phyloP scores from a whole-genome alignment of 2,329 filamentous ascomycete genomes.

The Akanthomyces muscarius region DNA sequence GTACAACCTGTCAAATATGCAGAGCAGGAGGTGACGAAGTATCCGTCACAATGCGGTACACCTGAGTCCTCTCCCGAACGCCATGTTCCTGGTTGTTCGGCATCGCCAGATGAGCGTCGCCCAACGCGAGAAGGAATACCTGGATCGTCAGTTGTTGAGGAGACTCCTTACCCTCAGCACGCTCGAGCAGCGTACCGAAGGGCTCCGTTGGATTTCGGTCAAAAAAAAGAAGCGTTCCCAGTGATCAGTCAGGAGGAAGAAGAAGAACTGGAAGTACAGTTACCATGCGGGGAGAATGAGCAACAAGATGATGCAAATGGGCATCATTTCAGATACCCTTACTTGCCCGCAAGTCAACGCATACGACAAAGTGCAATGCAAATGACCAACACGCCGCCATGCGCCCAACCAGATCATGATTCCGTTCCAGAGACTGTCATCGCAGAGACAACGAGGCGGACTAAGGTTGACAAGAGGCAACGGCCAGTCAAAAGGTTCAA shows the following conservation, averaged over 20 bases:
- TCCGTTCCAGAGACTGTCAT: constrained; percentile 19
- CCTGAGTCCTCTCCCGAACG: constrained; percentile 18
- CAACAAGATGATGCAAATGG: not conserved
- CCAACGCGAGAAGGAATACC: constrained; percentile 8
- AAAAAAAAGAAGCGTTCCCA: not conserved
- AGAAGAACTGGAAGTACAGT: constrained; percentile 35
- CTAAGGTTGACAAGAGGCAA: not conserved
- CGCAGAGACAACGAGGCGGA: not conserved
- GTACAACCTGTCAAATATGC: not conserved
- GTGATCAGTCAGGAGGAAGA: constrained; percentile 23
- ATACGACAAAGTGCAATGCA: not conserved
- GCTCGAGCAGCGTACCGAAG: not conserved
- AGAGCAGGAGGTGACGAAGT: too few species aligned
- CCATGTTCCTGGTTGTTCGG: constrained; percentile 23
- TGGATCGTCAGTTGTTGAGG: constrained; percentile 24
- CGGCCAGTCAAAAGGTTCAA: constrained; percentile 24
- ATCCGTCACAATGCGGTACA: too few species aligned
- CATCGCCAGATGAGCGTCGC: constrained; percentile 19
- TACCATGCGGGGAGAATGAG: constrained; percentile 28
- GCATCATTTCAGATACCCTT: not conserved
- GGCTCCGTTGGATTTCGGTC: not conserved
- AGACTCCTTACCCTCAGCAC: constrained; percentile 23
- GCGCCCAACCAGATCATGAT: constrained; percentile 22
- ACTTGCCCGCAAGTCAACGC: not conserved
- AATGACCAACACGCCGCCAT: constrained; percentile 22